Evolutionary conservation across 768 basidiomycete species (phyloP).

Genomic region (Lentinula sp.): DNA sequence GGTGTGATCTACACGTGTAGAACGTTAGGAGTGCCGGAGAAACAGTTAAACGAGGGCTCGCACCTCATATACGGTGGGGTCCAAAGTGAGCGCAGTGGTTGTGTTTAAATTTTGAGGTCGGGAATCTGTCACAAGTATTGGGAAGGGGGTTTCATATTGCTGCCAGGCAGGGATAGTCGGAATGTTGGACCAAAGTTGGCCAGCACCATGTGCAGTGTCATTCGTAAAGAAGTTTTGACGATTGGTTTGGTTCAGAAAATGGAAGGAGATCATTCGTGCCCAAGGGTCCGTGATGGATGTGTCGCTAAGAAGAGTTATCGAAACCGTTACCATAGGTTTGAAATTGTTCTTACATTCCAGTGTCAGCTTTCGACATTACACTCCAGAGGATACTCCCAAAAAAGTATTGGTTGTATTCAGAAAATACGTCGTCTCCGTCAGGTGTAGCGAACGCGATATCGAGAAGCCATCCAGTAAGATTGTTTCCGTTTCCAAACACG

Average conservation of each 20-base stretch:
- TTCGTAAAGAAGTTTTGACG: slow-evolving; percentile 56
- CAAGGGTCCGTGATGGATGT: slow-evolving; percentile 65
- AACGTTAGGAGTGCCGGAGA: neutral
- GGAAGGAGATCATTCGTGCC: slow-evolving; percentile 62
- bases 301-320: slow-evolving; percentile 30
- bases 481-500: slow-evolving; percentile 48
- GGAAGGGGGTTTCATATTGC: slow-evolving; percentile 51
- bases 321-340: neutral
- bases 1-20: slow-evolving; percentile 41
- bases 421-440: slow-evolving; percentile 38
- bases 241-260: slow-evolving; percentile 66
- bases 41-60: slow-evolving; percentile 37
- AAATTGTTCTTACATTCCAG: slow-evolving; percentile 36
- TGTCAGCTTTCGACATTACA: slow-evolving; percentile 48
- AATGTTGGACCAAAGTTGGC: slow-evolving; percentile 61
- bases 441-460: slow-evolving; percentile 53
- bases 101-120: slow-evolving; percentile 38
- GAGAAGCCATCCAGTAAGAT: slow-evolving; percentile 51
- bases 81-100: slow-evolving; percentile 31
- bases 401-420: slow-evolving; percentile 44
- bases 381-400: slow-evolving; percentile 51
- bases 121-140: slow-evolving; percentile 59
- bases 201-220: slow-evolving; percentile 56
- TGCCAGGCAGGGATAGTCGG: slow-evolving; percentile 46
- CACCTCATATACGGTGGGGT: slow-evolving; percentile 57